Conservation (phyloP, 805 yeast species). For the Pichia nakasei region DNA sequence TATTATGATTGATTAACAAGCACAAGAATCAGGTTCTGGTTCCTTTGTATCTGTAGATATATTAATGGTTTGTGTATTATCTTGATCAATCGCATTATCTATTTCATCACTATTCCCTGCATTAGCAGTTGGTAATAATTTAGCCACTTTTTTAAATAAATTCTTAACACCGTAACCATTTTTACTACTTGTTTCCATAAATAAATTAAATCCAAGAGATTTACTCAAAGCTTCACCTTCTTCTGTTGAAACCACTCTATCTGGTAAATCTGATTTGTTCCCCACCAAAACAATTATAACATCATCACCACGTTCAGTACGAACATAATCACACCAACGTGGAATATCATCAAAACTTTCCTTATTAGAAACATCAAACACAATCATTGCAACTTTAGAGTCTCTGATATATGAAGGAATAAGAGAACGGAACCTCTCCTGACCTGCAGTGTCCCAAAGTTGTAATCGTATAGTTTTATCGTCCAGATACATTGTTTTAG, state of each 20-base stretch:
- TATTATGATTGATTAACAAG: background rate
- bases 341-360: slow-evolving; percentile 76
- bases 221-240: slow-evolving; percentile 79
- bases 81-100: slow-evolving; percentile 9
- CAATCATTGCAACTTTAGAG: slow-evolving; percentile 94
- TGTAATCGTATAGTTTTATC: slow-evolving; percentile 93
- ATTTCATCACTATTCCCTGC: slow-evolving; percentile 14
- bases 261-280: slow-evolving; percentile 79
- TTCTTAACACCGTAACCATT: slow-evolving; percentile 90
- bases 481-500: slow-evolving; percentile 88
- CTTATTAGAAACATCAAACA: slow-evolving; percentile 84
- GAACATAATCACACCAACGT: slow-evolving; percentile 93
- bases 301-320: slow-evolving; percentile 82
- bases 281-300: slow-evolving; percentile 89
- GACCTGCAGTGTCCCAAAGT: slow-evolving; percentile 98
- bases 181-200: slow-evolving; percentile 90
- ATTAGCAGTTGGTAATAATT: slow-evolving; percentile 72
- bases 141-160: slow-evolving; percentile 84
- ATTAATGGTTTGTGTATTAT: slow-evolving; percentile 33
- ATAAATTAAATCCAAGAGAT: slow-evolving; percentile 64
- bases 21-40: slow-evolving; percentile 15
- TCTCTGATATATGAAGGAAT: slow-evolving; percentile 95
- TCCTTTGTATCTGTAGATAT: slow-evolving; percentile 30
- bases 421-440: slow-evolving; percentile 88
- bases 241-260: slow-evolving; percentile 64